phyloP scores from a whole-genome alignment of 2,329 filamentous ascomycete species.

The Harringtonia lauricola region DNA sequence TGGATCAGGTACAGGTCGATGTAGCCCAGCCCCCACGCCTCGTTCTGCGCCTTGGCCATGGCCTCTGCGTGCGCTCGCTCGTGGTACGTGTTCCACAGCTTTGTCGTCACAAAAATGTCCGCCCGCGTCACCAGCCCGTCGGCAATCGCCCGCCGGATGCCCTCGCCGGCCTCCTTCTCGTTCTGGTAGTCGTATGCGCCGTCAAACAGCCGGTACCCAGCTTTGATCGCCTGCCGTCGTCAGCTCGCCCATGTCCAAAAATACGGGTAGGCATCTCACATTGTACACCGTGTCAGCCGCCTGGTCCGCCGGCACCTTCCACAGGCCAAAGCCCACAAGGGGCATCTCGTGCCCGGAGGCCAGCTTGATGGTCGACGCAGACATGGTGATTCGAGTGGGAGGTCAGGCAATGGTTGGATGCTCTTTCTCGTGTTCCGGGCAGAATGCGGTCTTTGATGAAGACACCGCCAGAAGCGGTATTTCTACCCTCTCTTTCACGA shows the following conservation, averaged over 20 bases:
- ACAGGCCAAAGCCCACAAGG: constrained; percentile 66
- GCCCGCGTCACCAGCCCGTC: constrained; percentile 72
- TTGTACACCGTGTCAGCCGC: constrained; percentile 72
- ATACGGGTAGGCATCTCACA: too few relatives aligned
- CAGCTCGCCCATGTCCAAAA: neutral
- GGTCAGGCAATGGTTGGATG: too few relatives aligned
- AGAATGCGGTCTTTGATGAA: too few relatives aligned
- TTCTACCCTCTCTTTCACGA: too few relatives aligned
- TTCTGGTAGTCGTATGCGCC: constrained; percentile 68
- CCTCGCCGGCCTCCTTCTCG: constrained; percentile 66
- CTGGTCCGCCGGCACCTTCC: constrained; percentile 69
- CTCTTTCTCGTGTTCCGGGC: too few relatives aligned
- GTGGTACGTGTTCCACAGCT: constrained; percentile 91
- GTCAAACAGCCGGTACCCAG: constrained; percentile 49
- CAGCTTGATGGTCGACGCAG: constrained; percentile 44
- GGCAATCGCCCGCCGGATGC: constrained; percentile 66
- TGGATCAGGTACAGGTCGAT: constrained; percentile 86
- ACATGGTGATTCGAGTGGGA: constrained; percentile 8
- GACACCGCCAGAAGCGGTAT: too few relatives aligned
- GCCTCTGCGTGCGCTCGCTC: constrained; percentile 65
- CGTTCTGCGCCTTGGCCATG: constrained; percentile 65
- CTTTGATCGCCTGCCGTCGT: constrained; percentile 40
- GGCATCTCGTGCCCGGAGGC: constrained; percentile 60
- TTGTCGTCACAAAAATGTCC: constrained; percentile 86
- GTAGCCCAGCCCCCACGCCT: constrained; percentile 78